phyloP scores from a whole-genome alignment of 768 basidiomycete species.

The Stropharia rugosoannulata region DNA sequence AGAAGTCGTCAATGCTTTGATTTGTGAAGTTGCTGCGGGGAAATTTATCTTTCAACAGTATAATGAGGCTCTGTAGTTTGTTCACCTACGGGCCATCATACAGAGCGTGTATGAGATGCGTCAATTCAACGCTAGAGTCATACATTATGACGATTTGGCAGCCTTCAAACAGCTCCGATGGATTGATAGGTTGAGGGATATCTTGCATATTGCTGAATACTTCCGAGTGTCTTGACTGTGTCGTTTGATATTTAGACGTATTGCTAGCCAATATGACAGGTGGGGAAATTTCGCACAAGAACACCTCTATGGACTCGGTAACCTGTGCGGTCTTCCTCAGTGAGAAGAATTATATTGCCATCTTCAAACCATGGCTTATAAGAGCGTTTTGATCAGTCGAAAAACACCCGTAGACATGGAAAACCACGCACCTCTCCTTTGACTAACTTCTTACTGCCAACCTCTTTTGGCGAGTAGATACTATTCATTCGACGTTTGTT shows the following conservation, averaged over 20 bases:
- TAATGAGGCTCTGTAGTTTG: not conserved
- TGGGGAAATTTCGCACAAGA: constrained; percentile 24
- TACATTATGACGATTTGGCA: constrained; percentile 55
- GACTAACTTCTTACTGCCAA: not conserved
- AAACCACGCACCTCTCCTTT: not conserved
- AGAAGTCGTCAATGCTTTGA: constrained; percentile 48
- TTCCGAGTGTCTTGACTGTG: constrained; percentile 51
- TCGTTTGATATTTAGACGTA: not conserved
- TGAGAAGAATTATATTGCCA: constrained; percentile 55
- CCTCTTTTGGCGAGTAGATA: too few relatives aligned
- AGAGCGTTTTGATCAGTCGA: not conserved
- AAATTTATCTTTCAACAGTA: not conserved
- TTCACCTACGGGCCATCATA: constrained; percentile 56
- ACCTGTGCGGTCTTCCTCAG: constrained; percentile 38
- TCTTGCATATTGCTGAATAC: constrained; percentile 57
- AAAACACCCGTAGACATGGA: not conserved
- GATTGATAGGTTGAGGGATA: constrained; percentile 36
- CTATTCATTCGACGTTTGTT: too few relatives aligned
- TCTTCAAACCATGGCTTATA: constrained; percentile 58
- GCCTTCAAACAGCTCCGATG: constrained; percentile 37
- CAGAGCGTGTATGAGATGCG: constrained; percentile 48
- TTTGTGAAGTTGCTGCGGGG: constrained; percentile 35
- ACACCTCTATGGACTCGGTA: constrained; percentile 57
- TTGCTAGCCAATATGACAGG: not conserved
- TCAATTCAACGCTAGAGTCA: constrained; percentile 48